Evolutionary conservation across 208 protist genomes (phyloP), one percentile per base, ranked within the genome.

Genomic region (Lotmaria passim): DNA sequence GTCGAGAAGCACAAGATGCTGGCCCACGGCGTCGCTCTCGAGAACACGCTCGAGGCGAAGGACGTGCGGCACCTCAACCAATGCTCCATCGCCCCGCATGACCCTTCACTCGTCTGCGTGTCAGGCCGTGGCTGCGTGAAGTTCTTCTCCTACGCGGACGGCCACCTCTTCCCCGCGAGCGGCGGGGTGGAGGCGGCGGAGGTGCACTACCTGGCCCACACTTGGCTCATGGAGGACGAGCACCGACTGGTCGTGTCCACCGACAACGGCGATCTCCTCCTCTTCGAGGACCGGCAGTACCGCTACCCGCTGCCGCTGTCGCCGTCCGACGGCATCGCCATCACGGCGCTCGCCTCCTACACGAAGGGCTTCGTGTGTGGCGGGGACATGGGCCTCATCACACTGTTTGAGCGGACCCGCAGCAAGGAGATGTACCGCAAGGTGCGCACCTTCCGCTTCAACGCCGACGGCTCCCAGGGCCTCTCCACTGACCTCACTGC

Each of bases 291-390:
- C 39, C 83, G 82, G 57, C 94, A 98, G 69, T 93, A 94, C 56
- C 83, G 84, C 63, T 87, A 89, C 73, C 77, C 90, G n/a, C 75
- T 97, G 33, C 91, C 91, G 23, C 63, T 95, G 8, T 95, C 89
- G 6, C 93, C 93, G 21, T 93, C 87, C 8, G 94, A 97, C 69
- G 92, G 90, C 11, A 76, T 97, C 52, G 84, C 89, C n/a, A 97
- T 98, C 72, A 93, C 86, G 39, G 69, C 87, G 5, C 74, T 98
- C 26, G 76, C 87, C 41, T 64, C 81, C n/a, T 96, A 95, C 78
- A 90, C 78, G 30, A 98, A 98, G 63, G 97, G 97, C 21, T 98
- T 99, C 67, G 91, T 98, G 24, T 98, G 94, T 58, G 96, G 94
- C 7, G 89, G 94, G 15, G 96, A 98, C 63, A 93, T 95, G 81